Evolutionary conservation across 2,329 filamentous ascomycete genomes (phyloP), one percentile per base, ranked within the genome.

Genomic region (Calcarisporium arbuscula): DNA sequence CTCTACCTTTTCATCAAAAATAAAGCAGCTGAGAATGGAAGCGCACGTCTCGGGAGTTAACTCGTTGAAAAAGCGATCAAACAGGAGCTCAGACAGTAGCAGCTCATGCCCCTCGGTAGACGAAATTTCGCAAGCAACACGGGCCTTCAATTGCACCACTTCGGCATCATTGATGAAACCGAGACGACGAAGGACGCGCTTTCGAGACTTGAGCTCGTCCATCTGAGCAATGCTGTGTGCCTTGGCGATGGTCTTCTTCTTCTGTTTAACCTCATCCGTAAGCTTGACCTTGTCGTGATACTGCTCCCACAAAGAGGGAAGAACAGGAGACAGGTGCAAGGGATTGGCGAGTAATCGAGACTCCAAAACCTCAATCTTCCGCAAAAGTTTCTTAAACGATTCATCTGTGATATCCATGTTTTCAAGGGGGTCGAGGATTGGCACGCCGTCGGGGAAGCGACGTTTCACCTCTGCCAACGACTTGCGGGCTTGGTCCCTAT

Each of bases 41-140:
- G 92, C 92, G 49, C 82, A 85, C 46, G 90, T 75, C 58, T 96
- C 90, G 0, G 92, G 88, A 0, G 80, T 80, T 28, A 96, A 68
- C 54, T 95, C 89, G 56, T 96, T 98, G 74, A 98, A 98, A 72
- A 95, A 96, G 25, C 89, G 79, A 59, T 96, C 94, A 62, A 98
- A 96, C 1, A 98, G 74, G 19, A 98, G 71, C 60, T 98, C 92
- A 10, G 85, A 88, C 5, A 98, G 74, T 44, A 98, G 80, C 27
- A 98, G 70, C 58, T 98, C 94, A 53, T 98, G 92, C 22, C 90
- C 92, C 47, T 82, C 77, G 3, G 77, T 82, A 0, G 90, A 95
- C 43, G 87, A 95, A 45, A 98, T 96, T 64, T 98, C 90, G 61
- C 92, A 98, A 3, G 92, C 92, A 4, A 96, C 94, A 36, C 94